Evolutionary conservation across 2,329 filamentous ascomycete species (phyloP), one percentile per base, ranked within the genome.

Genomic region (Sphaerulina populicola): DNA sequence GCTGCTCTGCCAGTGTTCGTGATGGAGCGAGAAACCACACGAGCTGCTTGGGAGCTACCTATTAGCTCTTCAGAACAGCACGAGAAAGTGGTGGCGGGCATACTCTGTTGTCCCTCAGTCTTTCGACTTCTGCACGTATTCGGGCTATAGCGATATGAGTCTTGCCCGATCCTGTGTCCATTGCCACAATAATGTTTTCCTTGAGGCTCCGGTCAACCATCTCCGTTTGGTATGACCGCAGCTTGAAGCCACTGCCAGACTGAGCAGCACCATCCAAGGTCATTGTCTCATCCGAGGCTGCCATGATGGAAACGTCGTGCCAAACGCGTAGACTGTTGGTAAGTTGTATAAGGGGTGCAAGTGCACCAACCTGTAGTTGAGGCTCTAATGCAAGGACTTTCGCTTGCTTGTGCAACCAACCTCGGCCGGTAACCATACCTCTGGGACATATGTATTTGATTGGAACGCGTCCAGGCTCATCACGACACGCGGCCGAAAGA

Each of bases 151-250:
- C 72, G 10, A 75, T 68, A 43, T 73, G 70, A 11, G 73, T 75
- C 58, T 76, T 76, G 10, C 73, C 73, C 52, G 69, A 72, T 27
- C 73, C 73, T 2, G 73, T 76, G 46, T 74, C 71, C 71, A 75
- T 74, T 60, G 68, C 72, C 36, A 75, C 71, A 47, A 75, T 74
- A 49, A 73, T 65, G 54, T 76, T 76, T 14, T 62, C 57, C 39
- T 64, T 60, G 31, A 75, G 52, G 57, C 71, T 73, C 49, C 68
- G 66, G 38, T 72, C 67, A 2, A 75, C 66, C 73, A 76, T 75
- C 58, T 76, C 73, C 57, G 69, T 62, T 64, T 76, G 74, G 53
- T 76, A 76, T 1, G 68, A 66, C 9, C 73, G 70, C 5, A 73
- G 62, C 21, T 37, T 49, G 38, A 48, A 12, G 9, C 9, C 9